Evolutionary conservation across 2,329 filamentous ascomycete genomes (phyloP).

Genomic region (Colletotrichum somersetense): DNA sequence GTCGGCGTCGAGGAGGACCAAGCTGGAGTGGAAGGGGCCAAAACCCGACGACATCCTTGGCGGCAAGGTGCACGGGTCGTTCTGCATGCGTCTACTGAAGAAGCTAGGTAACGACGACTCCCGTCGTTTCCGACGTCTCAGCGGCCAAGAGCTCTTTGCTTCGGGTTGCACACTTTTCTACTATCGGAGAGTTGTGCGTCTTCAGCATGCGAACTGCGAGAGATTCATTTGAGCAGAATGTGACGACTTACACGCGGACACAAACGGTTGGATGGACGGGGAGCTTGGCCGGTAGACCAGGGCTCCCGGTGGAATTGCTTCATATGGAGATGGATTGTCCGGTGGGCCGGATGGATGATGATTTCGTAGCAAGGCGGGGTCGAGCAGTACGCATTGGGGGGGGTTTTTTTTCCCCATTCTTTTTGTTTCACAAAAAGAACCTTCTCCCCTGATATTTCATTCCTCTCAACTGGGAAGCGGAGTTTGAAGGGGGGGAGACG

Average conservation of each 20-base stretch:
- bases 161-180: background rate
- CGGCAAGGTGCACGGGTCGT: background rate
- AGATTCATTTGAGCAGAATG: constrained; percentile 10
- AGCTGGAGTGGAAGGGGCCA: background rate
- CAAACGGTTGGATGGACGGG: constrained; percentile 20
- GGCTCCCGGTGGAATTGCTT: background rate
- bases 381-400: background rate
- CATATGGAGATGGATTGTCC: background rate
- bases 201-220: background rate
- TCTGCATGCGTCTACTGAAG: background rate
- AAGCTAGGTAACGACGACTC: background rate
- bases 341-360: background rate
- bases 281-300: background rate
- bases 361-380: background rate
- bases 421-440: background rate
- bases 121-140: background rate
- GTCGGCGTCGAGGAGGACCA: background rate
- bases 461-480: constrained; percentile 22
- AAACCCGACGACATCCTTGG: background rate
- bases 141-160: background rate
- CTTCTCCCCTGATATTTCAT: constrained; percentile 1
- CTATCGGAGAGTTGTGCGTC: background rate
- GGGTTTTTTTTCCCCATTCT: no score
- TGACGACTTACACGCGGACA: constrained; percentile 31
- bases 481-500: constrained; percentile 7